phyloP scores from a whole-genome alignment of 257 asterid genomes.

The Penstemon barbatus region DNA sequence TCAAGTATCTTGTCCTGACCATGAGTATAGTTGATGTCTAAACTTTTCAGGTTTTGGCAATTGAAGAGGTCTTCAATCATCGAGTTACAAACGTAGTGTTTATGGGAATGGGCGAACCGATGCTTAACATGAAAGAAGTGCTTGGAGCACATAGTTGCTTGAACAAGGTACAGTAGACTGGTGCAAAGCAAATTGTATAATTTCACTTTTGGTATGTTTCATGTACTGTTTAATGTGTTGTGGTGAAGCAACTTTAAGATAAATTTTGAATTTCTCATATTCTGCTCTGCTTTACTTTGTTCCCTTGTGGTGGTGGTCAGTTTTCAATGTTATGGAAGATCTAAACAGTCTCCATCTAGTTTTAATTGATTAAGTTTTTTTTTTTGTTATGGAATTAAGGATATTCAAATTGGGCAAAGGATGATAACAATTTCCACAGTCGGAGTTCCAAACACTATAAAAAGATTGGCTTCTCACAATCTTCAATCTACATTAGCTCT shows the following conservation, averaged over 20 bases:
- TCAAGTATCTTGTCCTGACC: not conserved
- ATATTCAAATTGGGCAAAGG: slow-evolving; percentile 92
- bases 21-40: slow-evolving; percentile 12
- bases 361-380: slow-evolving; percentile 17
- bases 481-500: slow-evolving; percentile 95
- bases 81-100: slow-evolving; percentile 94
- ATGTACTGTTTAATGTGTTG: not conserved
- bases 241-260: not conserved
- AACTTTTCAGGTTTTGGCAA: slow-evolving; percentile 74
- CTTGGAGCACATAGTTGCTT: slow-evolving; percentile 91
- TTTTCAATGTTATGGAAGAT: not conserved
- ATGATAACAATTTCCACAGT: slow-evolving; percentile 98
- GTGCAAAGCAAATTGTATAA: slow-evolving; percentile 4
- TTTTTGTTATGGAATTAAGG: slow-evolving; percentile 44
- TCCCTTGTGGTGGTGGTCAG: not conserved
- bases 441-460: slow-evolving; percentile 94
- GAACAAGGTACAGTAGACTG: slow-evolving; percentile 68
- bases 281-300: not conserved
- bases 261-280: not conserved
- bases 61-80: slow-evolving; percentile 82
- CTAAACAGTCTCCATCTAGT: slow-evolving; percentile 12
- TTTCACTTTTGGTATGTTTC: not conserved
- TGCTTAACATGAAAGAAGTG: slow-evolving; percentile 92
- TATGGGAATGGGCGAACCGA: slow-evolving; percentile 99
- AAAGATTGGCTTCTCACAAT: slow-evolving; percentile 78